Base-by-base conservation (phyloP, 371 early-diverging fungal species). In the Dichotomocladium elegans region DNA sequence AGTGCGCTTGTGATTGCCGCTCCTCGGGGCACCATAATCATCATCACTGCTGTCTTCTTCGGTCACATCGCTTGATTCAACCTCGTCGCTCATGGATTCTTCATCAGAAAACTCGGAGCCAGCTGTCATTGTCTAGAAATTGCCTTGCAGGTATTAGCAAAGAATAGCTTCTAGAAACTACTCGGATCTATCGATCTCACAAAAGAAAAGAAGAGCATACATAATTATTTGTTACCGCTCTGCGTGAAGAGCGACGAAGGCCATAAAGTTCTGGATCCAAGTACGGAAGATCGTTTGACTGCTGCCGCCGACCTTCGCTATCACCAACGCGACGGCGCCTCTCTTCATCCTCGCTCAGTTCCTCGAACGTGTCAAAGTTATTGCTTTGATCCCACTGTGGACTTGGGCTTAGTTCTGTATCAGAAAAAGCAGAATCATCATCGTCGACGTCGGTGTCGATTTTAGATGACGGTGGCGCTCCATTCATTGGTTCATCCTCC, bases 221-320 rank as follows among this genome's bases (percentile, higher is more conserved):
- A 19, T 35, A 27, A 51, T 51, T 51, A 15, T 45, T 42, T 48
- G 44, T 40, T 9, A 26, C 53, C 34, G 47, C 17, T 47, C 53
- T 44, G 12, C 69, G 61, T n/a, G 58, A 48, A 11, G 69, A 68
- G 27, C 69, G 53, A 10, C 69, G 58, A 19, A 68, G 46, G 15
- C 69, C 57, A 42, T 68, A 68, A 19, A 68, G 46, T 37, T 68
- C 69, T 26, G 69, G 69, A 46, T 68, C 69, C 19, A 63, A 49
- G 40, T 61, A 55, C 4, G 45, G 55, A n/a, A 43, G 28, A 24
- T 58, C 64, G 17, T 49, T 46, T 1, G 41, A 12, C 6, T 40
- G 55, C 40, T 40, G 30, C 28, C 55, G 47, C 41, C 55, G 37
- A 29, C 33, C 21, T 34, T 21, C 25, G 29, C 28, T 21, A 22